Conservation (phyloP, 1,284 basidiomycete species). For the Neolentinus lepideus region DNA sequence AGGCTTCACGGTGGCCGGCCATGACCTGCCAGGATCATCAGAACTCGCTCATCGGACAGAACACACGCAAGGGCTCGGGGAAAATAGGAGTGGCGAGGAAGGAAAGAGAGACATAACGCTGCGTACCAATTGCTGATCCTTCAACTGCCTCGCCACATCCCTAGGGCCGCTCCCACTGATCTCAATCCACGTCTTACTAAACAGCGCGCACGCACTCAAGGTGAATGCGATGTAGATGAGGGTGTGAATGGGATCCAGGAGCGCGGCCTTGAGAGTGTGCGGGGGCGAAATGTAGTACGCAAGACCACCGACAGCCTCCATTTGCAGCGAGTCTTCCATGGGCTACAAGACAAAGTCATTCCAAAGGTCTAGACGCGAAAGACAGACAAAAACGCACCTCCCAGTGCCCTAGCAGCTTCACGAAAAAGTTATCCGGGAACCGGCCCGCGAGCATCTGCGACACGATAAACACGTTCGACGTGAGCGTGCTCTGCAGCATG, state of each 20-base stretch:
- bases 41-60: too few relatives aligned
- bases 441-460: constrained; percentile 91
- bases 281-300: constrained; percentile 98
- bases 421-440: constrained; percentile 90
- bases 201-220: constrained; percentile 90
- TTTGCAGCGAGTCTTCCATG: constrained; percentile 88
- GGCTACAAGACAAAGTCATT: constrained; percentile 43
- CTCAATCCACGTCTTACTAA: constrained; percentile 99
- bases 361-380: neutral
- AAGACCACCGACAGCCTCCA: constrained; percentile 87
- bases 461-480: constrained; percentile 93
- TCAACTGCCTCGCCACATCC: constrained; percentile 96
- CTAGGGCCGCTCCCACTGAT: constrained; percentile 94
- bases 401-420: constrained; percentile 91
- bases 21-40: constrained; percentile 53
- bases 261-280: constrained; percentile 80
- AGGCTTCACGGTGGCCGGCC: constrained; percentile 94
- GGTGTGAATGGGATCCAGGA: constrained; percentile 93
- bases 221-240: constrained; percentile 90
- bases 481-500: constrained; percentile 95
- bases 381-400: constrained; percentile 50
- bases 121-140: constrained; percentile 91
- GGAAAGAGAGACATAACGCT: neutral
- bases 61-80: too few relatives aligned
- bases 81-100: too few relatives aligned